Conservation (phyloP, 352 stramenopile species). For the Thraustotheca clavata region DNA sequence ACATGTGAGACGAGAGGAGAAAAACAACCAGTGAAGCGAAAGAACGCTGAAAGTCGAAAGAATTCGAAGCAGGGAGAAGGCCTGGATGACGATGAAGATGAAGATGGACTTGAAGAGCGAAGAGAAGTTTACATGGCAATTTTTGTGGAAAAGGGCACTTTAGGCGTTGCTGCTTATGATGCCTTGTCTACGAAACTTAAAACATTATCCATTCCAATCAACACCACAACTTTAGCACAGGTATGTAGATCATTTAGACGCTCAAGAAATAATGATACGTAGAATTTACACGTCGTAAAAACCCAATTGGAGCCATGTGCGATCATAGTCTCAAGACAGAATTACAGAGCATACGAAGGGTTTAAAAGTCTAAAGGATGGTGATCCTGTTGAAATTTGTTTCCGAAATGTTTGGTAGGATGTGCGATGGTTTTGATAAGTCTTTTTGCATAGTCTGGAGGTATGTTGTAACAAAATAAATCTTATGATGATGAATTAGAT, state of each 20-base stretch:
- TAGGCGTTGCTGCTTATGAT: conserved; percentile 74
- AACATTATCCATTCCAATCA: conserved; percentile 32
- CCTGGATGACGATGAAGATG: conserved; percentile 7
- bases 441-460: too few species aligned
- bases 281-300: background rate
- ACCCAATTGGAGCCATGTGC: conserved; percentile 11
- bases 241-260: background rate
- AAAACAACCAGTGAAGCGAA: too few species aligned
- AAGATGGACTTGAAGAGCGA: conserved; percentile 36
- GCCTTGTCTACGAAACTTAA: conserved; percentile 52
- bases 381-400: background rate
- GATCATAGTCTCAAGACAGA: conserved; percentile 6
- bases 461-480: background rate
- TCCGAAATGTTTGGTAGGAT: too few species aligned
- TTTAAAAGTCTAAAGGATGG: background rate
- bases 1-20: too few species aligned
- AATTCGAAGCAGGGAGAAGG: too few species aligned
- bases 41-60: too few species aligned
- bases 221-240: background rate
- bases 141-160: conserved; percentile 49
- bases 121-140: conserved; percentile 61
- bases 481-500: conserved; percentile 32
- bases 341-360: background rate
- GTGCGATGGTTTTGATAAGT: too few species aligned
- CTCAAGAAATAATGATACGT: conserved; percentile 36